Evolutionary conservation across 2,329 filamentous ascomycete genomes (phyloP).

Genomic region (Microascus cirrosus): DNA sequence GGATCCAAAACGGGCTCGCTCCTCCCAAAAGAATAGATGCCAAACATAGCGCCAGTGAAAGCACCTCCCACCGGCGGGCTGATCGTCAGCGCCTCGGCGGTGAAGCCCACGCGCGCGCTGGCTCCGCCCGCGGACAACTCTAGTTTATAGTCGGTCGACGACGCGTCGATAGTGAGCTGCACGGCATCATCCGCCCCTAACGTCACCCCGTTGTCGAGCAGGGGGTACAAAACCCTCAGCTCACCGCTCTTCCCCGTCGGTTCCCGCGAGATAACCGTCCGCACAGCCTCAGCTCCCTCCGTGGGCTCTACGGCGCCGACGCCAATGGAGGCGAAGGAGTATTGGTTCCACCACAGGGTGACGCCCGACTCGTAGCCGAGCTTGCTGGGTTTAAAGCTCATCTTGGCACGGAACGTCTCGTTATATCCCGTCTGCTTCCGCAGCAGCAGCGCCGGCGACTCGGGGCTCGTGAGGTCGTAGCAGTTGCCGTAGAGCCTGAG

Average conservation of each 20-base stretch:
- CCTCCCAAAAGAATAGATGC: not conserved
- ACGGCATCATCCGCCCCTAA: not conserved
- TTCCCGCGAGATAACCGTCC: not conserved
- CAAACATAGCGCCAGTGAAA: not conserved
- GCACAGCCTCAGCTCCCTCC: not conserved
- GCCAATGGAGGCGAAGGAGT: not conserved
- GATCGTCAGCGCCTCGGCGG: not conserved
- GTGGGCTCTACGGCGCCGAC: not conserved
- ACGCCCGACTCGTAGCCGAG: not conserved
- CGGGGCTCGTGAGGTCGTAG: not conserved
- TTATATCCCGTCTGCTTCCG: not conserved
- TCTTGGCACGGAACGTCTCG: not conserved
- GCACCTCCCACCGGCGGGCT: not conserved
- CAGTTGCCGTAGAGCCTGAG: not conserved
- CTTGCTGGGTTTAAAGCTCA: not conserved
- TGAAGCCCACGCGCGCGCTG: not conserved
- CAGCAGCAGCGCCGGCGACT: not conserved
- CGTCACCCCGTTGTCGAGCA: not conserved
- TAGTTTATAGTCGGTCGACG: not conserved
- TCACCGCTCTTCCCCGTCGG: not conserved
- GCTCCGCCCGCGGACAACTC: not conserved
- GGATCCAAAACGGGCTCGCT: not conserved
- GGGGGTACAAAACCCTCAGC: not conserved
- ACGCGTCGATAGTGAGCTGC: not conserved
- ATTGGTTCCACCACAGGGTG: not conserved